Evolutionary conservation across 345 rosid genomes (phyloP), one percentile per base, ranked within the genome.

Genomic region (Boechera stricta): DNA sequence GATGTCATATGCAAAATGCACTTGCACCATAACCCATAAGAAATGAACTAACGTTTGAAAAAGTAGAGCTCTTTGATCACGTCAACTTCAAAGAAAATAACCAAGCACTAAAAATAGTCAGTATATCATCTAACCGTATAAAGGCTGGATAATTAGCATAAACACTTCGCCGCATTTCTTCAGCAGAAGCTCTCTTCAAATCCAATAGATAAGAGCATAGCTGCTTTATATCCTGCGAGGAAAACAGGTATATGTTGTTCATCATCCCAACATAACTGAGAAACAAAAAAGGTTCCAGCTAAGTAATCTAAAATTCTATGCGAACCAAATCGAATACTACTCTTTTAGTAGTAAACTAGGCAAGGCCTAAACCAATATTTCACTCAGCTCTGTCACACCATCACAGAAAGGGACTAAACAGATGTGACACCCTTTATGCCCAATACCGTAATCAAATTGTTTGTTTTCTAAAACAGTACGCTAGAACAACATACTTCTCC

Each of bases 131-230:
- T 69, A 39, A 95, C 99, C 98, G 91, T 59, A 96, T 96, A 77
- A 96, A 96, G 54, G 99, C 98, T 4, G 99, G 73, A 72, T 96
- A 96, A 74, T 96, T 96, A 62, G 99, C 99, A 79, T 91, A 96
- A 13, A 96, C 99, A 74, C 98, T 96, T 79, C 83, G 90, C 11
- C 99, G 88, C 99, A 96, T 91, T 85, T 93, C 99, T 76, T 96
- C 99, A 5, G 99, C 99, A 13, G 99, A 96, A 71, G 88, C 93
- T 87, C 80, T 91, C 89, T 96, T 96, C 87, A 96, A 85, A 84
- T 93, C 98, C 87, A 96, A 71, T 67, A 96, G 86, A 80, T 85
- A 75, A 2, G 94, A 86, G 73, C 97, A 90, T 64, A 96, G 73
- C 57, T 90, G 95, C 78, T 86, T 90, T 72, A 96, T 78, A 83